Evolutionary conservation across 1,284 basidiomycete genomes (phyloP), one percentile per base, ranked within the genome.

Genomic region (Rugiboletus extremiorientalis): DNA sequence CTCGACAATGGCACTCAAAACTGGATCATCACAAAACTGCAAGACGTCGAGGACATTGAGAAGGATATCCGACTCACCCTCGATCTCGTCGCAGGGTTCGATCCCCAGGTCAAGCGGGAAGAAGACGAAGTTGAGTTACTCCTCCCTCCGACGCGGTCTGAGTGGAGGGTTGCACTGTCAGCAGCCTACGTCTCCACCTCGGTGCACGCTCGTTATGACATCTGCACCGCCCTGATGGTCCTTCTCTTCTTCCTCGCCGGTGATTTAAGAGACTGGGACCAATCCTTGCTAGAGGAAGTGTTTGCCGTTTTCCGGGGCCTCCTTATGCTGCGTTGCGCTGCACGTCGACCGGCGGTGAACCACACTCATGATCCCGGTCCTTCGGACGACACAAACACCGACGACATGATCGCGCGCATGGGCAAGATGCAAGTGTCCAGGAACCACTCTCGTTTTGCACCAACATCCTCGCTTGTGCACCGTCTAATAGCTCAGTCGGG

Each of bases 241-340:
- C 71, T 91, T 30, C 76, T 91, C n/a, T 85, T 91, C 65, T 88
- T 90, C 74, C 76, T 89, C 52, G 77, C 84, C 9, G 82, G 85
- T 27, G 80, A 85, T 33, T 73, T 89, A 22, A 71, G 75, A 34
- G 70, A 76, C 34, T 89, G 86, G 84, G 84, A 88, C 63, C 81
- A 84, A 27, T 75, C 82, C 20, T 65, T 91, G 33, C 72, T 92
- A 31, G 84, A 84, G 16, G 89, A 92, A 66, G 79, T 89, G 28
- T 87, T 92, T 67, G 86, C 86, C 16, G 83, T 91, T n/a, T 91
- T 89, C 65, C 81, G 90, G 33, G 88, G 88, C 22, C 73, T 88
- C 27, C 83, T 85, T 22, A 87, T 89, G 76, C 72, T 91, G 28
- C 85, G 84, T 31, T 80, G 79, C 57, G 75, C 85, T 48, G 74